Evolutionary conservation across 345 rosid species (phyloP), one percentile per base, ranked within the genome.

Genomic region (Excoecaria agallocha): DNA sequence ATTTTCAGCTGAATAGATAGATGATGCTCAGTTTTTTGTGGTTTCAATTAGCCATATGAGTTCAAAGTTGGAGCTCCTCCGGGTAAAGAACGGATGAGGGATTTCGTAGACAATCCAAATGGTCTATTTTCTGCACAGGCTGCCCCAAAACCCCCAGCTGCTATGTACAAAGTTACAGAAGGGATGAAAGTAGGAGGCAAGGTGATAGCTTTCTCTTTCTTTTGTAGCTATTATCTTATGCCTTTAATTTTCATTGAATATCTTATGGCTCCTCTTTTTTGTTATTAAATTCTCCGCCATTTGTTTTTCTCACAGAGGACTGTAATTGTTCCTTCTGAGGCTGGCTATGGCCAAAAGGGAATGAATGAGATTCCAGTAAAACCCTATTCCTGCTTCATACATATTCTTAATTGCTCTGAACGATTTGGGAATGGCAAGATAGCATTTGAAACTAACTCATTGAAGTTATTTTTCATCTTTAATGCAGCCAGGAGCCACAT

Each of bases 111-210:
- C 71, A 92, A 86, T 72, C 97, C 97, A 76, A 94, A 94, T 74
- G 98, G 97, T 69, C 82, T 94, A 50, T 94, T 94, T 82, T 92
- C 98, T 30, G 97, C 93, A 43, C 98, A 94, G 73, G 97, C 98
- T 69, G 82, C 98, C 38, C 98, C 98, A n/a, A 94, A 94, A 70
- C 98, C 96, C 5, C 98, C 97, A n/a, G 85, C 91, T 0, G 96
- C 96, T 12, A 82, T 92, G 98, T 94, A 94, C 82, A 82, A 78
- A 15, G 81, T 88, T 20, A 86, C 84, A 2, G 84, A 93, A 81
- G 97, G 97, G 73, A 93, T 92, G 98, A 90, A 81, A 87, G 89
- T 90, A 0, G 97, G 98, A 51, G 97, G 97, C 70, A 89, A 92
- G 98, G 96, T 94, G 77, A 72, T 64, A 17, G 16, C 73, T 52